phyloP scores from a whole-genome alignment of 257 asterid species.

The Ajuga chamaepitys region DNA sequence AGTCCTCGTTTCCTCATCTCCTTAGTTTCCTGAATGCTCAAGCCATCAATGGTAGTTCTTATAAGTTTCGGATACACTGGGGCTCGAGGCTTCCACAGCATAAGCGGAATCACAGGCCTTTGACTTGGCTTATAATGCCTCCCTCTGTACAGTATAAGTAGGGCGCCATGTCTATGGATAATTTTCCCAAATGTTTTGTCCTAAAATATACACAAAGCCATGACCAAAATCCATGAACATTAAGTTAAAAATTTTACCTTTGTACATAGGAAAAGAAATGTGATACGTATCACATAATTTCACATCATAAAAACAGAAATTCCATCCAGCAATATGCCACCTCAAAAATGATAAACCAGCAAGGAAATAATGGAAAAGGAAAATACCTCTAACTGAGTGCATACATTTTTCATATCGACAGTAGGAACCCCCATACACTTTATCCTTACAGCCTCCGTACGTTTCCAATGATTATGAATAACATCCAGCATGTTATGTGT shows the following conservation, averaged over 20 bases:
- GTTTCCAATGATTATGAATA: slow-evolving; percentile 87
- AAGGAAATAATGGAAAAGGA: neutral
- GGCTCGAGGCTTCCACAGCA: slow-evolving; percentile 97
- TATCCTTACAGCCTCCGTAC: slow-evolving; percentile 76
- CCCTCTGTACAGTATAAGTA: slow-evolving; percentile 67
- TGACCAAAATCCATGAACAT: neutral
- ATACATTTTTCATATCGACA: slow-evolving; percentile 81
- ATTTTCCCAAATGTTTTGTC: slow-evolving; percentile 84
- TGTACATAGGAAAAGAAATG: neutral
- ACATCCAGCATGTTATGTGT: slow-evolving; percentile 93
- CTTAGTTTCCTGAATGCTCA: slow-evolving; percentile 82
- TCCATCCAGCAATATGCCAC: neutral
- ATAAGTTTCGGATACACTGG: slow-evolving; percentile 90
- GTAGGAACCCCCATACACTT: slow-evolving; percentile 98
- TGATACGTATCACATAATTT: neutral
- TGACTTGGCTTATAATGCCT: slow-evolving; percentile 53
- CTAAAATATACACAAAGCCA: slow-evolving; percentile 29
- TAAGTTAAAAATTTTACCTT: neutral
- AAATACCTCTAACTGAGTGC: slow-evolving; percentile 81
- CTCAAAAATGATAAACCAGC: neutral
- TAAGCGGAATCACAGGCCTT: slow-evolving; percentile 66
- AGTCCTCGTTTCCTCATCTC: slow-evolving; percentile 75
- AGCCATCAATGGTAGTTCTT: slow-evolving; percentile 77
- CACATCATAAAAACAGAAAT: neutral
- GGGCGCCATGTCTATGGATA: slow-evolving; percentile 73